Evolutionary conservation across 2,329 filamentous ascomycete genomes (phyloP), one percentile per base, ranked within the genome.

Genomic region (Aspergillus sojae): DNA sequence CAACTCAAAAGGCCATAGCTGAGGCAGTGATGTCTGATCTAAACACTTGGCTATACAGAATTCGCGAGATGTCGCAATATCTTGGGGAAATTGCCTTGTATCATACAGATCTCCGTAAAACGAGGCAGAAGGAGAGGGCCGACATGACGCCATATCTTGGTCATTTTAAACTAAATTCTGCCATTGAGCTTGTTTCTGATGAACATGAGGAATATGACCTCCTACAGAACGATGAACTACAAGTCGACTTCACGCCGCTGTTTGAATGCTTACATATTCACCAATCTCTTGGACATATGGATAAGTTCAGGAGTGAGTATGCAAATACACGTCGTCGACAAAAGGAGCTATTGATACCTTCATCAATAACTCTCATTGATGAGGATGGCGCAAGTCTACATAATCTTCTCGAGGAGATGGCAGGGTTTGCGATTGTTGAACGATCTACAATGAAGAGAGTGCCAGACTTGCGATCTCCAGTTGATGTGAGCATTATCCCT

Each of bases 231-330:
- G 95, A 99, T 62, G 94, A 97, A 68, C 85, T 97, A 1, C 91
- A 95, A 73, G 93, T 98, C 32, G 93, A 98, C 73, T 99, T 99
- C 73, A 93, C 91, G 0, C 95, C 95, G 1, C 82, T 99, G 2
- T 96, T 97, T 68, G 95, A 99, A 79, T 96, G 93, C 60, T 81
- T 98, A 66, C 95, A 99, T 76, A 99, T 99, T 63, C 94, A 99
- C 72, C 92, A 97, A 73, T 95, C 95, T 1, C 84, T 99, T 1
- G 93, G 94, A 0, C 93, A 97, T 76, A 93, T 88, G 68, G 95
- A 98, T 62, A 94, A 91, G 71, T 98, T 99, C 75, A 88, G 92
- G 60, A 84, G 88, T 23, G 94, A 97, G 74, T 99, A 99, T 80
- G 91, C 93, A n/a, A 90, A 91, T 9, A 98, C 94, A 43, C 87